Evolutionary conservation across 805 yeast genomes (phyloP).

Genomic region (Ogataea nitratoaversa): DNA sequence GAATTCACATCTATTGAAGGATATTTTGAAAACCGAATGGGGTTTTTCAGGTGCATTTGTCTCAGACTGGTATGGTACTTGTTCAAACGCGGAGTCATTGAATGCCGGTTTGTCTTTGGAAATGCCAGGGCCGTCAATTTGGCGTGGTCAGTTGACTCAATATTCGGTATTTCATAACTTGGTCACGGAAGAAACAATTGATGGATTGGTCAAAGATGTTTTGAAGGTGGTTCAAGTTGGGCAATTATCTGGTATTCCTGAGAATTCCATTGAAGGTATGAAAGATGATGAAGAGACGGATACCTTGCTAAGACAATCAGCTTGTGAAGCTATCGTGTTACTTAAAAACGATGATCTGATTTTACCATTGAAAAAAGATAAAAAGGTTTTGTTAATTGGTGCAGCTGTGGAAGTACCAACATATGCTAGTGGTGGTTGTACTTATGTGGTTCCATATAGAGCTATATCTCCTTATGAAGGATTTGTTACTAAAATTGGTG

Average conservation of each 20-base stretch:
- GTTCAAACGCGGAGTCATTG: slow-evolving; percentile 42
- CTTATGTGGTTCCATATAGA: slow-evolving; percentile 32
- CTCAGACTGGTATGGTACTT: slow-evolving; percentile 67
- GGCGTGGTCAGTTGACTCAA: slow-evolving; percentile 32
- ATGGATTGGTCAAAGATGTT: slow-evolving; percentile 47
- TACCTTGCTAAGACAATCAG: slow-evolving; percentile 39
- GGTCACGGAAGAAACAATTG: slow-evolving; percentile 38
- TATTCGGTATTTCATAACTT: slow-evolving; percentile 40
- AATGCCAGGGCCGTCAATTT: slow-evolving; percentile 61
- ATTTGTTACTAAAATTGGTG: slow-evolving; percentile 30
- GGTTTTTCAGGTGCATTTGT: slow-evolving; percentile 51
- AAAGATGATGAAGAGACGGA: slow-evolving; percentile 47
- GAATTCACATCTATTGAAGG: slow-evolving; percentile 38
- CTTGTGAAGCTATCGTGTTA: slow-evolving; percentile 51
- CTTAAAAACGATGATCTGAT: slow-evolving; percentile 47
- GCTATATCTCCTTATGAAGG: slow-evolving; percentile 14
- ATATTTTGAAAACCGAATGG: slow-evolving; percentile 55
- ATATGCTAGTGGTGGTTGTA: slow-evolving; percentile 62
- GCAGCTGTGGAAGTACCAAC: slow-evolving; percentile 50
- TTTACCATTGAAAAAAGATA: slow-evolving; percentile 44
- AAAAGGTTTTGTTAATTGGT: slow-evolving; percentile 53
- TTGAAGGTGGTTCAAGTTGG: slow-evolving; percentile 45
- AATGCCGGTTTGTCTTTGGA: slow-evolving; percentile 60
- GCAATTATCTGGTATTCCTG: slow-evolving; percentile 39
- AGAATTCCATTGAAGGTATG: slow-evolving; percentile 33